Percentiles rank a stretch among this genome's conserved stretches.
These are phyloP conservation scores for Scedosporium boydii DNA, from an alignment of 2,329 filamentous ascomycete species.

Conservation along the genomic window DNA sequence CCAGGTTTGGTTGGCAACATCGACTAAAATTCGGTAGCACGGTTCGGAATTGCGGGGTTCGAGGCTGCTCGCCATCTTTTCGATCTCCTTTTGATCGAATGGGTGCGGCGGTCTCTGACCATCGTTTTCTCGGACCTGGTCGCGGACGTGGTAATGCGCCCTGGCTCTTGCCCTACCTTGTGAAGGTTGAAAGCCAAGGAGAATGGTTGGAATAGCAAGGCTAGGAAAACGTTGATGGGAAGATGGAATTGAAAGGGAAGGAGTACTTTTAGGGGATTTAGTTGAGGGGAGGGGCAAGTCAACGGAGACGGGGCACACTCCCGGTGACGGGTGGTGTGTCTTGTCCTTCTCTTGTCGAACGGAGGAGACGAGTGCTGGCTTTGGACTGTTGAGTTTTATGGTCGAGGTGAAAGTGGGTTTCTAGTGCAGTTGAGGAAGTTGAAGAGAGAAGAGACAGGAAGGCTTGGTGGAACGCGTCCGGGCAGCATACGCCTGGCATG, in stretches of 20 bases:
- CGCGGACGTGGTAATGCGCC: too few species aligned
- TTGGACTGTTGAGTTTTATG: neutral
- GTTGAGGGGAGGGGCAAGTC: neutral
- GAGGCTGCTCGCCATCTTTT: too few species aligned
- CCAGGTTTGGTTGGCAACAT: neutral
- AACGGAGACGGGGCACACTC: neutral
- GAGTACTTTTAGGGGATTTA: neutral
- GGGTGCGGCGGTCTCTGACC: too few species aligned
- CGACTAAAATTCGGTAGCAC: neutral
- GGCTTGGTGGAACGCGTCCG: constrained; percentile 1
- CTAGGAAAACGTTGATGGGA: neutral
- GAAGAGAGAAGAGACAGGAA: neutral
- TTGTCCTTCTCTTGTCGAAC: neutral
- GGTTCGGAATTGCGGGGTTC: neutral
- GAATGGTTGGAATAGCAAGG: neutral
- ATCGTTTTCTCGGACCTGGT: too few species aligned
- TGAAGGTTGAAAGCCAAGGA: neutral
- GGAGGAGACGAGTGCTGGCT: neutral
- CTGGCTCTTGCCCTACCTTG: too few species aligned
- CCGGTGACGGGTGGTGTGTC: neutral
- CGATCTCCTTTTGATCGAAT: too few species aligned
- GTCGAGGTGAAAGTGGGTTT: constrained; percentile 1
- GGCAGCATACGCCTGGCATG: neutral
- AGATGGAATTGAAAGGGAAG: neutral
- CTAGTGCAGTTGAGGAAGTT: constrained; percentile 1